Percentiles rank a stretch among this genome's conserved stretches.
phyloP scores from a whole-genome alignment of 371 early-diverging fungal genomes.

The Saksenaea vasiformis region DNA sequence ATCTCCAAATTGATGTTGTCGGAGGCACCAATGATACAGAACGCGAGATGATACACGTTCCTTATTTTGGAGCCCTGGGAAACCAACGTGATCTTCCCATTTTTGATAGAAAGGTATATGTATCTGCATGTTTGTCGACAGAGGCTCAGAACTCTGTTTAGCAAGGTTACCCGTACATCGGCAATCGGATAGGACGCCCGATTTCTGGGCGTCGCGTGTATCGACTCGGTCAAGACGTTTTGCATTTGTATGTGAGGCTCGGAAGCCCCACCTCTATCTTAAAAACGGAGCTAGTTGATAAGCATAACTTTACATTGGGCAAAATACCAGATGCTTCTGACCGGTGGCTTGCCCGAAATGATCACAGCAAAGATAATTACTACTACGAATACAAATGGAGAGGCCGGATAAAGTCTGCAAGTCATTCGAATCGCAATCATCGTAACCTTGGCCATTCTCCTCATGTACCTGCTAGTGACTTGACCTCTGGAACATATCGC shows the following conservation, averaged over 20 bases:
- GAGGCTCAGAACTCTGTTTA: neutral
- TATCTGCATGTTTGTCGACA: neutral
- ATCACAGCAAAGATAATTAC: slow-evolving; percentile 6
- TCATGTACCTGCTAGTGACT: neutral
- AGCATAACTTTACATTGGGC: neutral
- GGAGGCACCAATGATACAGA: neutral
- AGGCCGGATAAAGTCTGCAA: neutral
- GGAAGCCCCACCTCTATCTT: slow-evolving; percentile 13
- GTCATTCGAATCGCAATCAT: neutral
- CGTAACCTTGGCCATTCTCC: neutral
- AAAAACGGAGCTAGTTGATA: neutral
- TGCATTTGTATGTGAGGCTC: slow-evolving; percentile 5
- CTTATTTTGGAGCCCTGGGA: slow-evolving; percentile 8
- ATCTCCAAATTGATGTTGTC: neutral
- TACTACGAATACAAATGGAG: slow-evolving; percentile 10
- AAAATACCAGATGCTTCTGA: neutral
- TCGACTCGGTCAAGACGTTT: neutral
- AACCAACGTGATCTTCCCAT: slow-evolving; percentile 7
- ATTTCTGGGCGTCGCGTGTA: neutral
- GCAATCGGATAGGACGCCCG: neutral
- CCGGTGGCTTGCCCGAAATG: slow-evolving; percentile 12
- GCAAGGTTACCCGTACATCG: slow-evolving; percentile 9
- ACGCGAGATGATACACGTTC: slow-evolving; percentile 2
- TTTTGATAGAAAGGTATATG: slow-evolving; percentile 2
- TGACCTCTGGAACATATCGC: slow-evolving; percentile 5